These are phyloP conservation scores for Cutaneotrichosporon dermatis DNA, from an alignment of 1,284 basidiomycete genomes.

Conservation along the genomic window DNA sequence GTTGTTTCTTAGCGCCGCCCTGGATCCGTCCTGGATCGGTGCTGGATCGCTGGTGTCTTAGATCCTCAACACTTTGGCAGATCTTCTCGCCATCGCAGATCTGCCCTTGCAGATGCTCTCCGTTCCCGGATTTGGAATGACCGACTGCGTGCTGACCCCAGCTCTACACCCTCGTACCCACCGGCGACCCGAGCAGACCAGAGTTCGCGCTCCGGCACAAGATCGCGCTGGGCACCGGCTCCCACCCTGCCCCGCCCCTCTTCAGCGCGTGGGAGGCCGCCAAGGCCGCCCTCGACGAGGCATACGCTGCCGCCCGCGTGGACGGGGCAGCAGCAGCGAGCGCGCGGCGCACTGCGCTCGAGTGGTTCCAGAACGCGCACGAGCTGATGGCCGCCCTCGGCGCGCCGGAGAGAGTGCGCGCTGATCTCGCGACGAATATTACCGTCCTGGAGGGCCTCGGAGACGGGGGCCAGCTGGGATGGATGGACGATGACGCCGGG, in stretches of 20 bases:
- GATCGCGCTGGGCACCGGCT: conserved; percentile 3
- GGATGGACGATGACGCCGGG: too few relatives aligned
- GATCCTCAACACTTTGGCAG: too few relatives aligned
- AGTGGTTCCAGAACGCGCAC: neutral
- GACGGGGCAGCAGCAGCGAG: neutral
- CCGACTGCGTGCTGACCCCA: conserved; percentile 4
- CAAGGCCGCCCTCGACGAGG: conserved; percentile 1
- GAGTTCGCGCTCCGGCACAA: conserved; percentile 19
- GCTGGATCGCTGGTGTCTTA: too few relatives aligned
- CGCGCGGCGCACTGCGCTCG: neutral
- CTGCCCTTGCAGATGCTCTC: too few relatives aligned
- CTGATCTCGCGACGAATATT: neutral
- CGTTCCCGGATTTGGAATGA: too few relatives aligned
- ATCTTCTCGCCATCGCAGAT: too few relatives aligned
- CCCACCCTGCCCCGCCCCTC: neutral
- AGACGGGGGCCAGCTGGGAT: too few relatives aligned
- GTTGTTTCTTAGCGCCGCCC: conserved; percentile 4
- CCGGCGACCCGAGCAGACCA: neutral
- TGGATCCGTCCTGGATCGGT: too few relatives aligned
- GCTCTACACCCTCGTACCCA: conserved; percentile 18
- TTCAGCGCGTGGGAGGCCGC: conserved; percentile 5
- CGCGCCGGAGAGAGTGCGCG: neutral
- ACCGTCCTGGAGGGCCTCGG: neutral
- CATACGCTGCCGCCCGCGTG: neutral
- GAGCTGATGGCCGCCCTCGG: neutral